These are phyloP conservation scores for Biancaea sappan DNA, from an alignment of 306 rosid species.

Conservation along the genomic window DNA sequence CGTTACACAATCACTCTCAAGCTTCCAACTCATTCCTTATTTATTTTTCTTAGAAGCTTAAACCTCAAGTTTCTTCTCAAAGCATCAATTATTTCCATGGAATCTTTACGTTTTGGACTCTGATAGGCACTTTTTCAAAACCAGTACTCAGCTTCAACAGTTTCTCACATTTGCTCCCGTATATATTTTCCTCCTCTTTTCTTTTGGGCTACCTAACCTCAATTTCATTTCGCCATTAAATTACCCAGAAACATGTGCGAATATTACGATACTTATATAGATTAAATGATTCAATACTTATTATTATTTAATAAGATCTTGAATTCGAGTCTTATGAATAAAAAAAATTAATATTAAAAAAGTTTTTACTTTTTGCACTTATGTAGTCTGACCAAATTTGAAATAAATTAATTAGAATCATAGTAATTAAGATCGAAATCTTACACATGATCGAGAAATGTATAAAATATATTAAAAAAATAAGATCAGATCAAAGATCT, in stretches of 20 bases:
- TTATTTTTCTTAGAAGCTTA: not conserved
- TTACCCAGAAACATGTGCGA: not conserved
- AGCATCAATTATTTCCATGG: not conserved
- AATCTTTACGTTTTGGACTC: not conserved
- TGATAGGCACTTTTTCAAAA: not conserved
- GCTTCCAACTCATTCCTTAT: not conserved
- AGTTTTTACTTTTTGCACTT: too few species aligned
- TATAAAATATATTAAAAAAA: too few species aligned
- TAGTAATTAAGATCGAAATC: too few species aligned
- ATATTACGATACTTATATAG: not conserved
- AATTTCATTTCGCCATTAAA: not conserved
- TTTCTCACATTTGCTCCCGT: not conserved
- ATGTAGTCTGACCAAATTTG: too few species aligned
- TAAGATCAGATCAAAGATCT: too few species aligned
- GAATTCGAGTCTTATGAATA: too few species aligned
- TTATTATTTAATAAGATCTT: too few species aligned
- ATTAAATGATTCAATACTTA: too few species aligned
- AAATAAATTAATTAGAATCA: too few species aligned
- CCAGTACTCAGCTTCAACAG: not conserved
- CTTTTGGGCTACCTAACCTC: not conserved
- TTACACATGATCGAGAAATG: too few species aligned
- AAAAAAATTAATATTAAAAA: too few species aligned
- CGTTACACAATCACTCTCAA: not conserved
- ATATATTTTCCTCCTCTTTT: not conserved
- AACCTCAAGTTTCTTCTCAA: not conserved